phyloP scores from a whole-genome alignment of 2,329 filamentous ascomycete genomes.

The Fusarium udum region DNA sequence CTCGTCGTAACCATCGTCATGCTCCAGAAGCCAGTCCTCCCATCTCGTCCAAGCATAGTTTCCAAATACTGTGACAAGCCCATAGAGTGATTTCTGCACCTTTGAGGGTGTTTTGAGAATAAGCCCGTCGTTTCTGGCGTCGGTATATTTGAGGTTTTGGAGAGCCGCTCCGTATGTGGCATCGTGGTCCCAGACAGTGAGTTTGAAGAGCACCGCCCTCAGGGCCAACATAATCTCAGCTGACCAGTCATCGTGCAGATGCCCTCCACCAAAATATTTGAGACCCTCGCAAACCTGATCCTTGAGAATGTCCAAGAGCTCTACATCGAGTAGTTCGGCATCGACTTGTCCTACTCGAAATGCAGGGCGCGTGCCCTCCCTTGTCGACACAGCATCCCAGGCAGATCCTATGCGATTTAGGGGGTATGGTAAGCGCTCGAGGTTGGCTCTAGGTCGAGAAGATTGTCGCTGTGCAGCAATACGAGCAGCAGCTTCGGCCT shows the following conservation, averaged over 20 bases:
- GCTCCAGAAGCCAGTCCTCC: constrained; percentile 84
- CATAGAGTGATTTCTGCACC: constrained; percentile 86
- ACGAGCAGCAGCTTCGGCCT: constrained; percentile 69
- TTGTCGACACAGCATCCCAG: constrained; percentile 77
- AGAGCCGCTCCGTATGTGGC: constrained; percentile 93
- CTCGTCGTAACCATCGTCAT: constrained; percentile 78
- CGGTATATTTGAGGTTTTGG: constrained; percentile 90
- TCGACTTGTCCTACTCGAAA: constrained; percentile 97
- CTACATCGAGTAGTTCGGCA: constrained; percentile 92
- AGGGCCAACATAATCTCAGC: constrained; percentile 84
- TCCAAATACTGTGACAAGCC: constrained; percentile 84
- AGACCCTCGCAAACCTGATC: constrained; percentile 87
- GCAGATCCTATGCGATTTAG: constrained; percentile 66
- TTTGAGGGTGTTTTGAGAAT: constrained; percentile 76
- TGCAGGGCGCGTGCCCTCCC: constrained; percentile 82
- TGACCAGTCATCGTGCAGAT: constrained; percentile 86
- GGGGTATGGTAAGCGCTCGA: constrained; percentile 69
- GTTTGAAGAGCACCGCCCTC: constrained; percentile 86
- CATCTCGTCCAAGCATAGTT: constrained; percentile 91
- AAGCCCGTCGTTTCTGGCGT: constrained; percentile 74
- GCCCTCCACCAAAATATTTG: constrained; percentile 80
- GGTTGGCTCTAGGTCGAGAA: constrained; percentile 62
- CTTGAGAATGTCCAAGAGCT: constrained; percentile 85
- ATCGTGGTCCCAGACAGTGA: constrained; percentile 96
- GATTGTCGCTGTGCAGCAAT: constrained; percentile 61